Evolutionary conservation across 164 flowering plant species (phyloP), one percentile per base, ranked within the genome.

Genomic region (Liriodendron chinense): DNA sequence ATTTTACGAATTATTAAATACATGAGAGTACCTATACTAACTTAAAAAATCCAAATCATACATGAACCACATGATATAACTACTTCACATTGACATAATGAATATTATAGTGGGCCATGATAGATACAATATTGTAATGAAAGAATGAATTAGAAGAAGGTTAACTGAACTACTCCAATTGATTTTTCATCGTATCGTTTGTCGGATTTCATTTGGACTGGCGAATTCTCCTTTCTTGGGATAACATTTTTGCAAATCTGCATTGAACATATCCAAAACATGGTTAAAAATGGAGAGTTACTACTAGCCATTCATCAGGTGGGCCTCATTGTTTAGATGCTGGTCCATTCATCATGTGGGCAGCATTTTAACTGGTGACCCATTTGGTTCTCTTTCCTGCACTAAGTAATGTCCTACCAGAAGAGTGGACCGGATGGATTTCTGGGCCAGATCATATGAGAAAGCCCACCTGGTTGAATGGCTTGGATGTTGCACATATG

Each of bases 231-330:
- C 75, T 70, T 72, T 86, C 85, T 18, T 78, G 72, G 0, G 83
- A 80, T 0, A 87, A 84, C 74, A 79, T 0, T 71, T 84, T 75
- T 1, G 90, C 90, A 70, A 87, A 86, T 9, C 76, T 77, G 21
- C 21, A 61, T 18, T 14, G 22, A 61, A 61, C 16, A 1, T 22
- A 61, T 61, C 23, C 23, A 1, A 61, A 61, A n/a, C 20, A 18
- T 1, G 0, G 8, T 22, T 16, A 18, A 59, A 12, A 56, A 56
- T 56, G 61, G 20, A 12, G 20, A 12, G 20, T 18, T 56, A 2
- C 4, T 56, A 12, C 4, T 56, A 12, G 61, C 43, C 43, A 34
- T 34, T 34, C 43, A 56, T 13, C 61, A 12, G 16, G 20, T 56
- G 61, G 61, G 61, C 16, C 61, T 56, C 61, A 56, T 18, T 56